These are phyloP conservation scores for Mallotus japonicus DNA, from an alignment of 441 rosid species.

Conservation along the genomic window DNA sequence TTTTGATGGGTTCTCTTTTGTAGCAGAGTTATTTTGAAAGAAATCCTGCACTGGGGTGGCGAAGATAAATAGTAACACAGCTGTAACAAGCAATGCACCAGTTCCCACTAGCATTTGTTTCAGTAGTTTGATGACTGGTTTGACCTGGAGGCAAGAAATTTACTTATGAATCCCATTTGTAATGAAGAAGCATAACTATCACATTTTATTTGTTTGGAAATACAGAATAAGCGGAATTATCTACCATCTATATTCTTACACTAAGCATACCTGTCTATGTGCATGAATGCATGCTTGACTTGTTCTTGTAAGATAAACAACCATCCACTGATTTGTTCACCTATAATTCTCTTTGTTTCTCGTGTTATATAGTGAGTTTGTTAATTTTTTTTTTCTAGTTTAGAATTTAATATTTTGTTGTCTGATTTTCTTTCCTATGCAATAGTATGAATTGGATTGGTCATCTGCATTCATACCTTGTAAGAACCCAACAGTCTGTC, in stretches of 20 bases:
- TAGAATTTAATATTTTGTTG: background rate
- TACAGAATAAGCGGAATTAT: background rate
- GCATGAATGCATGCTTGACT: background rate
- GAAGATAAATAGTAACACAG: slow-evolving; percentile 58
- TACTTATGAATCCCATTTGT: slow-evolving; percentile 8
- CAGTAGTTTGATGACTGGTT: slow-evolving; percentile 81
- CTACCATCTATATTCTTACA: background rate
- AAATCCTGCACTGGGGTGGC: slow-evolving; percentile 82
- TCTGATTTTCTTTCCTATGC: background rate
- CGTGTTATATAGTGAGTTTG: background rate
- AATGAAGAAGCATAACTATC: background rate
- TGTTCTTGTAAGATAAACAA: background rate
- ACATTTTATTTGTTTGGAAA: background rate
- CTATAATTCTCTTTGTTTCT: background rate
- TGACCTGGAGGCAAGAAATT: slow-evolving; percentile 51
- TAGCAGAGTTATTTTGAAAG: slow-evolving; percentile 39
- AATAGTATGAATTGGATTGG: background rate
- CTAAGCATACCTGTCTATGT: background rate
- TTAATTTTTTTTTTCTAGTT: background rate
- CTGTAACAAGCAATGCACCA: slow-evolving; percentile 73
- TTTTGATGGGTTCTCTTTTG: slow-evolving; percentile 38
- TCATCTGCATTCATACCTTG: slow-evolving; percentile 51
- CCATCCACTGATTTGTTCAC: background rate
- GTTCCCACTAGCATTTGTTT: slow-evolving; percentile 83
- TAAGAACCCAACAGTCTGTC: slow-evolving; percentile 87